phyloP scores from a whole-genome alignment of 1,284 basidiomycete species.

The Lignosus rhinocerotis region DNA sequence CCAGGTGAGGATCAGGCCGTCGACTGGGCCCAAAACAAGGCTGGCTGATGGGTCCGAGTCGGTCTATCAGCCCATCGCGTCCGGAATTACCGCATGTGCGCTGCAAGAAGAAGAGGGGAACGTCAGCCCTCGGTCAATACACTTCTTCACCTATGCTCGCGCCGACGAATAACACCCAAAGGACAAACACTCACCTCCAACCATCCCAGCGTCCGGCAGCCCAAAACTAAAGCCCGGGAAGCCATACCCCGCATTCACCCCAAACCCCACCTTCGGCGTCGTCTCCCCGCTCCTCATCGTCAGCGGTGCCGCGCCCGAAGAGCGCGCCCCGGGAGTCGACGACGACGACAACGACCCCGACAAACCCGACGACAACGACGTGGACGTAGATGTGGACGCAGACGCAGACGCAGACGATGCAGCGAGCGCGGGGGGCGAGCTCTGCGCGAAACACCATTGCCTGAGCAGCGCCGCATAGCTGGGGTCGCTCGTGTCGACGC shows the following conservation, averaged over 20 bases:
- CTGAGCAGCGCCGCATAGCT: slow-evolving; percentile 63
- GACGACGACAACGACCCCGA: neutral
- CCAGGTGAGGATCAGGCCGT: too few species aligned
- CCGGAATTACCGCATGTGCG: slow-evolving; percentile 18
- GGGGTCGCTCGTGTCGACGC: slow-evolving; percentile 32
- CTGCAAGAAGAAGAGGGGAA: slow-evolving; percentile 1
- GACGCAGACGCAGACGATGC: slow-evolving; percentile 2
- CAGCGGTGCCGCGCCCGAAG: slow-evolving; percentile 8
- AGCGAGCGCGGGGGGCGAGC: slow-evolving; percentile 26
- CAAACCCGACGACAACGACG: too few species aligned
- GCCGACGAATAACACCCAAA: neutral
- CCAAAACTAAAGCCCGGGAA: slow-evolving; percentile 30
- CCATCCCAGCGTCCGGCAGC: slow-evolving; percentile 27
- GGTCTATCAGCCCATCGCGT: slow-evolving; percentile 1
- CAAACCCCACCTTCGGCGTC: slow-evolving; percentile 22
- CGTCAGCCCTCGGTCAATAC: slow-evolving; percentile 11
- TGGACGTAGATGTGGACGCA: slow-evolving; percentile 10
- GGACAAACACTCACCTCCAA: slow-evolving; percentile 30
- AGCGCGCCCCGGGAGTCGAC: neutral
- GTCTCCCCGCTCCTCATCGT: slow-evolving; percentile 9
- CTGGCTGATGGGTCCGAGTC: neutral
- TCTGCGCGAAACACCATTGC: slow-evolving; percentile 71
- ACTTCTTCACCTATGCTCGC: neutral
- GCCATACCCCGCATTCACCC: slow-evolving; percentile 18
- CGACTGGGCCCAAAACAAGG: neutral